A percentile compares a stretch with the other conserved stretches of the same genome.
phyloP scores from a whole-genome alignment of 352 stramenopile species.

The Pythium insidiosum region DNA sequence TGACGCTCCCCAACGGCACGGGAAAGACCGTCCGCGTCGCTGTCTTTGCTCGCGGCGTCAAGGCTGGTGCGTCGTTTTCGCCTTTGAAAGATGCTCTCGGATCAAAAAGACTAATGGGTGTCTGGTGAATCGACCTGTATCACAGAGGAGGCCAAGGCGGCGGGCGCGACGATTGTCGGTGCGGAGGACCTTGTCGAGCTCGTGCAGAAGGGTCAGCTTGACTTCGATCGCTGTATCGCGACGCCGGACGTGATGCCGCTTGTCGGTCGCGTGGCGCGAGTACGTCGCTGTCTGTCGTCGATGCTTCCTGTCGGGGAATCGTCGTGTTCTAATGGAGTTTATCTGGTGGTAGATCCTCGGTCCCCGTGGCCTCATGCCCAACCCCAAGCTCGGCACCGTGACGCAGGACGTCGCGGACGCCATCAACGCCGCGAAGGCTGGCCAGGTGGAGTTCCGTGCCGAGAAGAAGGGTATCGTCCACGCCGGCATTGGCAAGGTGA shows the following conservation, averaged over 20 bases:
- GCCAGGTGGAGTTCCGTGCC: slow-evolving; percentile 85
- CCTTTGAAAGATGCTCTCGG: too few species aligned
- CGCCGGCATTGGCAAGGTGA: slow-evolving; percentile 84
- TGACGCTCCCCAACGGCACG: slow-evolving; percentile 81
- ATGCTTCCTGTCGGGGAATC: neutral
- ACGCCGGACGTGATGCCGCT: slow-evolving; percentile 91
- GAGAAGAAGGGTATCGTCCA: slow-evolving; percentile 90
- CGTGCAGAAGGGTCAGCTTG: slow-evolving; percentile 84
- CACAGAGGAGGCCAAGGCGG: slow-evolving; percentile 80
- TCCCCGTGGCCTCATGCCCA: slow-evolving; percentile 96
- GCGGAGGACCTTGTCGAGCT: slow-evolving; percentile 87
- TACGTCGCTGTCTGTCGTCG: slow-evolving; percentile 16
- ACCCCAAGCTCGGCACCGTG: slow-evolving; percentile 96
- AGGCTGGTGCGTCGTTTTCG: slow-evolving; percentile 50
- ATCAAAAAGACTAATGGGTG: too few species aligned
- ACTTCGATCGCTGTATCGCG: slow-evolving; percentile 90
- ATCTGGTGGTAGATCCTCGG: slow-evolving; percentile 71
- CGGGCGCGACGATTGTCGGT: slow-evolving; percentile 85
- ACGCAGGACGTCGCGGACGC: slow-evolving; percentile 85
- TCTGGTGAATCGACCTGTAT: too few species aligned
- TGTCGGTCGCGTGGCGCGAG: slow-evolving; percentile 88
- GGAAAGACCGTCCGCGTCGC: slow-evolving; percentile 85
- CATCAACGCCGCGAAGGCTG: slow-evolving; percentile 70
- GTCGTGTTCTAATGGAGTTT: neutral
- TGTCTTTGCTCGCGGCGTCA: slow-evolving; percentile 86